These are phyloP conservation scores for Neophaeococcomyces aloes DNA, from an alignment of 2,329 filamentous ascomycete species.

Conservation along the genomic window DNA sequence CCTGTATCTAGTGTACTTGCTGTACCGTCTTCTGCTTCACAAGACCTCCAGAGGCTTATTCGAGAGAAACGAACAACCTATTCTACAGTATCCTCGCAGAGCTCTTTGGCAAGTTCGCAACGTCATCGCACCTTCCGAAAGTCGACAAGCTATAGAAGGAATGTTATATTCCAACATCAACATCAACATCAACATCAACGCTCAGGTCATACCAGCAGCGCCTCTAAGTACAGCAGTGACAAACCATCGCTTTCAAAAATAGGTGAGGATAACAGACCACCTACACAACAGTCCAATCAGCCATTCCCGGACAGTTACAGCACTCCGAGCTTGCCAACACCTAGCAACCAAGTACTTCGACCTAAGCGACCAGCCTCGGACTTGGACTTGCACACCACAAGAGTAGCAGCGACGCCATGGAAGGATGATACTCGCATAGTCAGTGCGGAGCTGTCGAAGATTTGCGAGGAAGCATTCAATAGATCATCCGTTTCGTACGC, in stretches of 20 bases:
- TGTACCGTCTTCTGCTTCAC: constrained; percentile 14
- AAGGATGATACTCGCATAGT: constrained; percentile 74
- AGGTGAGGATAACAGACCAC: no score
- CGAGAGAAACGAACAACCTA: constrained; percentile 17
- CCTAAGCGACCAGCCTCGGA: constrained; percentile 23
- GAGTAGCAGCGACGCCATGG: constrained; percentile 41
- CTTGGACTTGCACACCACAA: constrained; percentile 33
- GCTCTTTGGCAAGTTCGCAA: constrained; percentile 39
- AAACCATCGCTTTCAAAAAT: background rate
- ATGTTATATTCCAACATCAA: constrained; percentile 53
- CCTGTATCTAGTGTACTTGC: constrained; percentile 9
- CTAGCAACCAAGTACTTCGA: constrained; percentile 30
- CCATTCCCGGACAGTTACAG: constrained; percentile 20
- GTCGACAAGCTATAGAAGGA: constrained; percentile 47
- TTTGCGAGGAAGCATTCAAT: constrained; percentile 88
- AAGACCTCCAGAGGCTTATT: constrained; percentile 15
- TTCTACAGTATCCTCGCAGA: constrained; percentile 29
- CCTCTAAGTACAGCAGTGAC: background rate
- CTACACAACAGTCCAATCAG: constrained; percentile 3
- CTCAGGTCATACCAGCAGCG: constrained; percentile 14
- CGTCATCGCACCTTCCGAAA: constrained; percentile 31
- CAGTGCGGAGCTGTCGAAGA: constrained; percentile 73
- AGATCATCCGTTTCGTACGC: constrained; percentile 47
- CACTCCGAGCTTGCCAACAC: constrained; percentile 32
- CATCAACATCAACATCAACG: no score